Evolutionary conservation across 2,329 filamentous ascomycete species (phyloP).

Genomic region (Pyrenochaeta sp.): DNA sequence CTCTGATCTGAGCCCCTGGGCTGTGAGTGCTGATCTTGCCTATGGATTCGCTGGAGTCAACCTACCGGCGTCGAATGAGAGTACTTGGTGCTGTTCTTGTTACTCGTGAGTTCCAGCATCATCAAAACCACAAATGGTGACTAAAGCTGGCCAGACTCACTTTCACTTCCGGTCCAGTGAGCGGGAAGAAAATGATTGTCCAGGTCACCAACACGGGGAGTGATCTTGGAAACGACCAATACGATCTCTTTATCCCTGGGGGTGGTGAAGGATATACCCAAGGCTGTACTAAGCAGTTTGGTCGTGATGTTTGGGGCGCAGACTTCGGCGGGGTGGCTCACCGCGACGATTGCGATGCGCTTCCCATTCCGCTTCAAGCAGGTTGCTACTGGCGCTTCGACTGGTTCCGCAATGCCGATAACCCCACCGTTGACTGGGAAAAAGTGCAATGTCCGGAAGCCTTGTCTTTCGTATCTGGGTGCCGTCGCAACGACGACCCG

Average conservation of each 20-base stretch:
- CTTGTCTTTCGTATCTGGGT: slow-evolving; percentile 57
- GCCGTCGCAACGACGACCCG: slow-evolving; percentile 39
- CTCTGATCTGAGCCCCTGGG: slow-evolving; percentile 67
- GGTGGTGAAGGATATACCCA: slow-evolving; percentile 64
- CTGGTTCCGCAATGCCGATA: slow-evolving; percentile 68
- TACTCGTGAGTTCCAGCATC: slow-evolving; percentile 53
- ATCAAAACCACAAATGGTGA: neutral
- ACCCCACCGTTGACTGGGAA: slow-evolving; percentile 64
- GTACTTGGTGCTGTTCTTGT: slow-evolving; percentile 69
- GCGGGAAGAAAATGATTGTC: slow-evolving; percentile 68
- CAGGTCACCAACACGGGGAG: slow-evolving; percentile 69
- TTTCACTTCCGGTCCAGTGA: slow-evolving; percentile 62
- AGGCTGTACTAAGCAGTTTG: slow-evolving; percentile 59
- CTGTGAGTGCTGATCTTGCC: slow-evolving; percentile 61
- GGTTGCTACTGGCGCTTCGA: slow-evolving; percentile 72
- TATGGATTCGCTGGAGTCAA: slow-evolving; percentile 71
- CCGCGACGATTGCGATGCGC: slow-evolving; percentile 60
- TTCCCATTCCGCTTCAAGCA: slow-evolving; percentile 63
- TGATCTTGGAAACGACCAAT: slow-evolving; percentile 66
- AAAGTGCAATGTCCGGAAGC: slow-evolving; percentile 65
- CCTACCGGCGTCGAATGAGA: slow-evolving; percentile 63
- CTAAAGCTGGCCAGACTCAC: slow-evolving; percentile 52
- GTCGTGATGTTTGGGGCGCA: slow-evolving; percentile 62
- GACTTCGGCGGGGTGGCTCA: slow-evolving; percentile 66
- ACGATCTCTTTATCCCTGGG: slow-evolving; percentile 62